Evolutionary conservation across 371 early-diverging fungal species (phyloP), one percentile per base, ranked within the genome.

Genomic region (Mucor velutinosus): DNA sequence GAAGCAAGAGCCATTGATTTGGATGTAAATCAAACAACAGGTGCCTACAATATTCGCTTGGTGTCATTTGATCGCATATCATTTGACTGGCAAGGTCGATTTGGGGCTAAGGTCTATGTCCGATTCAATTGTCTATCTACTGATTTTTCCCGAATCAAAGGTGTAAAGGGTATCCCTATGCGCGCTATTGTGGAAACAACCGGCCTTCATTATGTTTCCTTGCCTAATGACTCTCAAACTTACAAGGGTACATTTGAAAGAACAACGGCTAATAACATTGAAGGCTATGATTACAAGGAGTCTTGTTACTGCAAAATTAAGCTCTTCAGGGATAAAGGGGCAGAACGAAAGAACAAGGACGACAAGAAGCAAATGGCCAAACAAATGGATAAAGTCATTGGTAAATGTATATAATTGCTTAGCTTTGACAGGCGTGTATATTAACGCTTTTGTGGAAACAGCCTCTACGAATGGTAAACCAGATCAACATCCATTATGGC

Each of bases 91-190:
- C 86, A 91, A 62, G 88, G 89, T 3, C 73, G 83, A 25, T 78
- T 85, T 27, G 89, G 92, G 15, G 90, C 91, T 43, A 92, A 89
- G 60, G 74, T 93, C 27, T 83, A 84, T 73, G 65, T 93, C n/a
- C 87, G 86, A 41, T 92, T 94, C 72, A 89, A 92, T 71, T 92
- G 92, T 65, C 73, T 94, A 4, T 93, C 93, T 0, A 94, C 94
- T 3, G 94, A 94, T 62, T 94, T 94, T 68, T 90, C 92, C 19
- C 77, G 91, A 15, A 90, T 93, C 75, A 93, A 94, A 71, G 94
- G 94, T 11, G 92, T 94, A 67, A 94, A 93, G 71, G 94, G 94
- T 0, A 92, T 93, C 39, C 92, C 93, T 14, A 78, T 94, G 62
- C 84, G 93, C 6, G 74, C 66, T 25, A 67, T 67, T 21, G 69